Percentiles rank a stretch among this genome's conserved stretches.
Evolutionary conservation across 2,329 filamentous ascomycete species (phyloP).

Genomic region (Phoma herbarum): DNA sequence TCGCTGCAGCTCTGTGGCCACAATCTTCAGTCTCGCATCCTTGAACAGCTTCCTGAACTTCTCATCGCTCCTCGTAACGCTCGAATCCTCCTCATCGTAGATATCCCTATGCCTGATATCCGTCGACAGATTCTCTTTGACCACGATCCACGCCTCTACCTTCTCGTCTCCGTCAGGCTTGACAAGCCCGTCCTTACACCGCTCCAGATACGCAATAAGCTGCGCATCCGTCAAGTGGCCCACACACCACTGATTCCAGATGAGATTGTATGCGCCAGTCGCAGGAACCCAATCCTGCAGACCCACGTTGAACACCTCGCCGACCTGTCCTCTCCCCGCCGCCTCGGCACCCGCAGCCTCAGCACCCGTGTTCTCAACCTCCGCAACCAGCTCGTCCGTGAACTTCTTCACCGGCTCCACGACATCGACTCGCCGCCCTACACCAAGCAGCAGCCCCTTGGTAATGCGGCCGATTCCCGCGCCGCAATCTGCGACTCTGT

Average conservation of each 20-base stretch:
- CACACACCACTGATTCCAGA: constrained; percentile 93
- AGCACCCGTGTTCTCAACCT: constrained; percentile 32
- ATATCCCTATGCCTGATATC: constrained; percentile 65
- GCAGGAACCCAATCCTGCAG: constrained; percentile 73
- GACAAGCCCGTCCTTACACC: constrained; percentile 64
- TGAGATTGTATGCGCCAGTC: constrained; percentile 71
- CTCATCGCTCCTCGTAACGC: constrained; percentile 77
- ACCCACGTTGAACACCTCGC: constrained; percentile 74
- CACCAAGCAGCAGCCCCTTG: constrained; percentile 73
- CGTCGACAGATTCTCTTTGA: constrained; percentile 82
- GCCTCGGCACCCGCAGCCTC: constrained; percentile 32
- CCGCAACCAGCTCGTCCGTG: constrained; percentile 65
- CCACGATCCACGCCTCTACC: constrained; percentile 66
- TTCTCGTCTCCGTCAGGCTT: constrained; percentile 40
- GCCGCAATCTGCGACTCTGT: constrained; percentile 66
- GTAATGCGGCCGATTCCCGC: constrained; percentile 85
- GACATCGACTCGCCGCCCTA: constrained; percentile 78
- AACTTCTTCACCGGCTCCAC: constrained; percentile 88
- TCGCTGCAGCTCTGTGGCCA: constrained; percentile 51
- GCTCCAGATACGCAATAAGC: constrained; percentile 71
- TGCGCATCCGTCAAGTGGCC: constrained; percentile 81
- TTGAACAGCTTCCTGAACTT: constrained; percentile 77
- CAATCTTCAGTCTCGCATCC: constrained; percentile 70
- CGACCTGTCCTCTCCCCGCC: constrained; percentile 58
- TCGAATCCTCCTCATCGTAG: constrained; percentile 79